phyloP scores from a whole-genome alignment of 2,329 filamentous ascomycete genomes.

The Penicillium paneum region DNA sequence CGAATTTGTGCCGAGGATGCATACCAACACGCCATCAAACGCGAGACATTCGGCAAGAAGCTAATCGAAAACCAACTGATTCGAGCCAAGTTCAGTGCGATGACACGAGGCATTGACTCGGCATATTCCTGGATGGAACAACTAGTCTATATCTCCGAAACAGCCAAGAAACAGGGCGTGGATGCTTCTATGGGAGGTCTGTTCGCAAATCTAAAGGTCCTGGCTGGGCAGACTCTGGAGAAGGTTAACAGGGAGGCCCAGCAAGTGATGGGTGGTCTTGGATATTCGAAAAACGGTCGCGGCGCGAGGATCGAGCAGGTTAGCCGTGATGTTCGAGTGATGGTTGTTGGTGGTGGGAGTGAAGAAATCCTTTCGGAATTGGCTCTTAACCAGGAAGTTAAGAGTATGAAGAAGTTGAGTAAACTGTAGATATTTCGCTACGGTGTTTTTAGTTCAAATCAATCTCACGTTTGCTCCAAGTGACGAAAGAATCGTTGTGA shows the following conservation, averaged over 20 bases:
- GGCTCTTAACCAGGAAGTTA: slow-evolving; percentile 49
- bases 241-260: slow-evolving; percentile 53
- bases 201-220: slow-evolving; percentile 43
- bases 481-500: too few species aligned
- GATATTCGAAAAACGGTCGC: slow-evolving; percentile 49
- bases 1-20: slow-evolving; percentile 56
- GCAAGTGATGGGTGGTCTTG: slow-evolving; percentile 54
- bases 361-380: slow-evolving; percentile 56
- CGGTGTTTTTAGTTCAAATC: too few species aligned
- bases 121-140: slow-evolving; percentile 60
- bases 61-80: slow-evolving; percentile 58
- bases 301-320: slow-evolving; percentile 54
- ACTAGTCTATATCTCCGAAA: slow-evolving; percentile 48
- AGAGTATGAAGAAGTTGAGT: slow-evolving; percentile 22
- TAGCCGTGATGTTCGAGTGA: slow-evolving; percentile 52
- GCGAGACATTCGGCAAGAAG: slow-evolving; percentile 57
- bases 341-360: slow-evolving; percentile 55
- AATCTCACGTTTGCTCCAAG: too few species aligned
- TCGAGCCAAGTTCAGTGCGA: slow-evolving; percentile 52
- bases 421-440: slow-evolving; percentile 15
- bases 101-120: slow-evolving; percentile 55
- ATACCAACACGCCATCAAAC: slow-evolving; percentile 50
- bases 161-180: slow-evolving; percentile 15
- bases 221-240: slow-evolving; percentile 51
- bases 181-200: slow-evolving; percentile 22